Evolutionary conservation across 129 eudicot genomes (phyloP), one percentile per base, ranked within the genome.

Genomic region (Escallonia herrerae): DNA sequence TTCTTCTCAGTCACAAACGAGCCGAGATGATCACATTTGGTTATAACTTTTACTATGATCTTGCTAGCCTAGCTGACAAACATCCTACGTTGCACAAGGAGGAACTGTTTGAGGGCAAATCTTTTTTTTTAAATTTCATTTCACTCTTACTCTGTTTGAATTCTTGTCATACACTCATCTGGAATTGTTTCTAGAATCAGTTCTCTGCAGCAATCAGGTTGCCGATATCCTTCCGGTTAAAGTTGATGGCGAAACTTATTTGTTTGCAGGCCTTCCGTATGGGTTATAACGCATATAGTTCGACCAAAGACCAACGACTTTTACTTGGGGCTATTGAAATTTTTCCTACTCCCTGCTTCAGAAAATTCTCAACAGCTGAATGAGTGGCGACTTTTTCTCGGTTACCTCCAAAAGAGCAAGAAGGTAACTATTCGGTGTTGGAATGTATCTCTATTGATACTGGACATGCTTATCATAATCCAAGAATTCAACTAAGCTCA

Each of bases 351-450:
- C 49, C 87, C 83, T 39, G 81, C 67, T 60, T 57, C 40, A 43
- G 78, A 72, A 66, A 65, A 75, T 68, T 38, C 37, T 66, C 67
- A 56, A 37, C 90, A 87, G 78, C 68, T 73, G 47, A 15, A 11
- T 0, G 95, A 87, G 68, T 80, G 87, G 87, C 40, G 3, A 5
- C 33, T 1, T n/a, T 87, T 87, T 73, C 45, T 87, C 75, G 4
- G 58, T 60, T 81, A 38, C 77, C 73, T 87, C 52, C 69, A 70
- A 53, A 22, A 64, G 11, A 0, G 10, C 13, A 63, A 76, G 9
- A 87, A 56, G 86, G 95, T 87, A 51, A 12, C 74, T 55, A 63
- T 55, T 63, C 33, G 33, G 33, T 77, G 4, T 7, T 40, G 3
- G 7, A 10, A 5, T 56, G 56, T 13, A 54, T 38, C 33, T 0